Percentiles rank a stretch among this genome's conserved stretches.
These are phyloP conservation scores for Amauroascus niger DNA, from an alignment of 2,329 filamentous ascomycete genomes.

Conservation along the genomic window DNA sequence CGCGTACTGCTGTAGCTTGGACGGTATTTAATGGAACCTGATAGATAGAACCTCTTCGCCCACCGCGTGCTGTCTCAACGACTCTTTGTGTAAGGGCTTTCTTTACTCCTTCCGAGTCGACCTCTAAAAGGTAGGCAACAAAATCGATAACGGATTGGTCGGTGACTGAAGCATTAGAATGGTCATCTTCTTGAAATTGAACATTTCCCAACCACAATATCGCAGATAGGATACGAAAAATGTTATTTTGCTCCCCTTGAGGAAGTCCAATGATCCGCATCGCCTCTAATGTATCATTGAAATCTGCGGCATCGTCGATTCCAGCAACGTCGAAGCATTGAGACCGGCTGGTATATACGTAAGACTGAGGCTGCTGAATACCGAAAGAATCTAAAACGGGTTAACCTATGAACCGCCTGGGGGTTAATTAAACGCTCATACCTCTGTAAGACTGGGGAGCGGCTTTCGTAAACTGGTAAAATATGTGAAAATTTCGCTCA, in stretches of 20 bases:
- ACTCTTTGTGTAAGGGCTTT: constrained; percentile 84
- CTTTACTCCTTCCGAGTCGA: constrained; percentile 67
- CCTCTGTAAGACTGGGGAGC: constrained; percentile 73
- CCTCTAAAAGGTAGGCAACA: constrained; percentile 84
- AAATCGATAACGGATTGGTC: constrained; percentile 93
- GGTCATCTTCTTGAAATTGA: constrained; percentile 78
- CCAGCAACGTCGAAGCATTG: constrained; percentile 92
- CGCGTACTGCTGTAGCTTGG: constrained; percentile 76
- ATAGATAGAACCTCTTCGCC: constrained; percentile 56
- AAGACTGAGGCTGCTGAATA: constrained; percentile 82
- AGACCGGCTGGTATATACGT: constrained; percentile 84
- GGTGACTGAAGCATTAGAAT: constrained; percentile 73
- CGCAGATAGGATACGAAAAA: constrained; percentile 88
- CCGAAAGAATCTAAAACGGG: constrained; percentile 60
- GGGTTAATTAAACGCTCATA: constrained; percentile 24
- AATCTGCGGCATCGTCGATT: constrained; percentile 85
- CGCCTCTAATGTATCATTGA: constrained; percentile 78
- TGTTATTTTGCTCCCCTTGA: constrained; percentile 84
- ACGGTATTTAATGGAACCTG: constrained; percentile 74
- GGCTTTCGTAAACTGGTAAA: constrained; percentile 97
- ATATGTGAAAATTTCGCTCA: constrained; percentile 98
- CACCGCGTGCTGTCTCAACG: constrained; percentile 60
- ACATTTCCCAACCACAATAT: constrained; percentile 94
- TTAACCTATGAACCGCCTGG: neutral
- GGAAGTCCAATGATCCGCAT: constrained; percentile 90